Evolutionary conservation across 805 yeast species (phyloP), one percentile per base, ranked within the genome.

Genomic region (Tetrapisispora phaffii): DNA sequence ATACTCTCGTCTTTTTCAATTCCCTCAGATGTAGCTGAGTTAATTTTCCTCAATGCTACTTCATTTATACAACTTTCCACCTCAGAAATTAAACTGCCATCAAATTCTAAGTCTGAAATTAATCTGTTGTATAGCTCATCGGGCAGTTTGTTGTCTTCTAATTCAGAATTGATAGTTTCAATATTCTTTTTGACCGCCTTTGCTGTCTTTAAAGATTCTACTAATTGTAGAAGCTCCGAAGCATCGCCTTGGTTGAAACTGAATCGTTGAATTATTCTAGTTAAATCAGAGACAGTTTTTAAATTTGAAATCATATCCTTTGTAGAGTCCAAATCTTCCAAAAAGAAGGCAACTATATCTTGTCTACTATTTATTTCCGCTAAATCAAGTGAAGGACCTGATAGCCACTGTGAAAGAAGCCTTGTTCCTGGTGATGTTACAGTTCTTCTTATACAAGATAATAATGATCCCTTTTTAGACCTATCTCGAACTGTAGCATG

Each of bases 341-440:
- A 45, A 37, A 82, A 74, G 3, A 66, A 57, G 7, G 60, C 58
- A 0, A 84, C 82, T 12, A 73, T 53, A 16, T 64, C 65, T 39
- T 79, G 85, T 23, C 98, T 68, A 17, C 59, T 54, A 16, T 60
- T 60, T 13, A 93, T 77, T 49, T 77, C 83, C 0, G 58, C 53
- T 0, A 75, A 54, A 54, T 82, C 75, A 9, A 82, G 72, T 0
- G 85, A 73, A 0, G 98, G 98, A 1, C 86, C 78, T 22, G 85
- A 72, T 4, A 90, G 65, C 96, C 97, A 87, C 43, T 80, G 79
- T 7, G 81, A 75, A 12, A 93, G 65, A n/a, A 84, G 57, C 35
- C 97, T 68, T 0, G 95, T 68, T 0, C 97, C 97, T 0, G 93
- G 79, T 1, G 81, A 72, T 0, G 97, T 87, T 3, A 75, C 77